These are phyloP conservation scores for Pleurotus giganteus DNA, from an alignment of 768 basidiomycete genomes.

Conservation along the genomic window DNA sequence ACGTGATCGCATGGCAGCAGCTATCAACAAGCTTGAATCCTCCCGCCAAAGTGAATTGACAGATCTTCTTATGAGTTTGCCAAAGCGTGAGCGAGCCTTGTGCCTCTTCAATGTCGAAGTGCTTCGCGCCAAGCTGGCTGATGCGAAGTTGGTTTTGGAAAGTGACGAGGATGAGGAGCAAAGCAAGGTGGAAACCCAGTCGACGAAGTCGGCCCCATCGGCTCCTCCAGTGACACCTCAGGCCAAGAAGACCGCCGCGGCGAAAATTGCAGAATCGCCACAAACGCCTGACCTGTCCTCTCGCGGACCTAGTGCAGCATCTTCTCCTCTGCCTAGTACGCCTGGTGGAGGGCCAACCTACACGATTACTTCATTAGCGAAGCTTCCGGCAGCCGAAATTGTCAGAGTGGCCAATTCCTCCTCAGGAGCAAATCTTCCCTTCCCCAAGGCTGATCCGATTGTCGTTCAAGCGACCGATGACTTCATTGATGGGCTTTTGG, in stretches of 20 bases:
- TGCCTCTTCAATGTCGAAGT: conserved; percentile 88
- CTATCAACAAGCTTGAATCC: conserved; percentile 64
- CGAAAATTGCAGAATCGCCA: conserved; percentile 47
- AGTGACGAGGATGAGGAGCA: conserved; percentile 61
- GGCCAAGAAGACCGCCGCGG: conserved; percentile 48
- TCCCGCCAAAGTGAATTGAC: conserved; percentile 62
- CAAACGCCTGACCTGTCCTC: conserved; percentile 78
- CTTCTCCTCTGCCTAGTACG: conserved; percentile 67
- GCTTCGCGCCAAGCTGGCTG: conserved; percentile 71
- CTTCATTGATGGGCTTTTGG: conserved; percentile 63
- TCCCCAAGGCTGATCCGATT: conserved; percentile 69
- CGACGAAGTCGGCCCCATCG: conserved; percentile 18
- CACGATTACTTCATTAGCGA: conserved; percentile 70
- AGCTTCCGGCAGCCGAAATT: conserved; percentile 74
- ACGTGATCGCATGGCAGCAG: conserved; percentile 68
- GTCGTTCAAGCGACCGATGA: conserved; percentile 69
- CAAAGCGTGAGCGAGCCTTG: conserved; percentile 87
- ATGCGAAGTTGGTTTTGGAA: conserved; percentile 81
- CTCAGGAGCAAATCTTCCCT: conserved; percentile 42
- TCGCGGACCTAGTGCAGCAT: conserved; percentile 66
- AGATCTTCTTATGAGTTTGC: conserved; percentile 80
- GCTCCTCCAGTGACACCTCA: conserved; percentile 56
- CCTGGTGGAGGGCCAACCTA: conserved; percentile 43
- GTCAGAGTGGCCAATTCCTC: conserved; percentile 53
- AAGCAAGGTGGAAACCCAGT: conserved; percentile 22